Conservation (phyloP, 2,329 filamentous ascomycete species). For the Eutypa lata region DNA sequence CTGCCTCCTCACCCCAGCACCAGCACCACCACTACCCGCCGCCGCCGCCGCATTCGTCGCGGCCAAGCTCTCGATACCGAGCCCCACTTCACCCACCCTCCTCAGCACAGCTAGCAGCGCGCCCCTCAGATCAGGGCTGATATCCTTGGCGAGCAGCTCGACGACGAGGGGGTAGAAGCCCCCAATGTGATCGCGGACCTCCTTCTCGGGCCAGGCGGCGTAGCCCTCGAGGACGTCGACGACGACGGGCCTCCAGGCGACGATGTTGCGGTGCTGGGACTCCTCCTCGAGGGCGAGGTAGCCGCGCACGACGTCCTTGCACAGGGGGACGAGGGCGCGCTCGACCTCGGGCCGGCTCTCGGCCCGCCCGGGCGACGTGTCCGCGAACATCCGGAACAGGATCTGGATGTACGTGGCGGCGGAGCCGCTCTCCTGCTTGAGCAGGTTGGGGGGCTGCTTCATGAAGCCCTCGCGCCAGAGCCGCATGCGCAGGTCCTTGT, state of each 20-base stretch:
- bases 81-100: constrained; percentile 75
- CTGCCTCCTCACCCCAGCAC: no score
- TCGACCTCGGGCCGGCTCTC: constrained; percentile 81
- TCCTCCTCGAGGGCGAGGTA: constrained; percentile 91
- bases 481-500: constrained; percentile 91
- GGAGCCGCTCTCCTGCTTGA: constrained; percentile 93
- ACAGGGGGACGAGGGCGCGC: constrained; percentile 87
- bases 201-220: constrained; percentile 73
- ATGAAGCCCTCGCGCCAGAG: constrained; percentile 98
- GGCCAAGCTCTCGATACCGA: constrained; percentile 54
- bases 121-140: constrained; percentile 73
- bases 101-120: constrained; percentile 75
- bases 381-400: constrained; percentile 94
- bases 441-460: constrained; percentile 95
- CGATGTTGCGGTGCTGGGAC: constrained; percentile 92
- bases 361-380: constrained; percentile 77
- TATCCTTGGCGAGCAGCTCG: constrained; percentile 77
- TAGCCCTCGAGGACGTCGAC: constrained; percentile 96
- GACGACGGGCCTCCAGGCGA: constrained; percentile 95
- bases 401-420: constrained; percentile 96
- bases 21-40: no score
- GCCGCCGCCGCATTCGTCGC: no score
- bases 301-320: constrained; percentile 85
- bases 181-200: constrained; percentile 75
- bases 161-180: constrained; percentile 85